These are phyloP conservation scores for Phaeophleospora eucalypticola DNA, from an alignment of 2,329 filamentous ascomycete species.

Conservation along the genomic window DNA sequence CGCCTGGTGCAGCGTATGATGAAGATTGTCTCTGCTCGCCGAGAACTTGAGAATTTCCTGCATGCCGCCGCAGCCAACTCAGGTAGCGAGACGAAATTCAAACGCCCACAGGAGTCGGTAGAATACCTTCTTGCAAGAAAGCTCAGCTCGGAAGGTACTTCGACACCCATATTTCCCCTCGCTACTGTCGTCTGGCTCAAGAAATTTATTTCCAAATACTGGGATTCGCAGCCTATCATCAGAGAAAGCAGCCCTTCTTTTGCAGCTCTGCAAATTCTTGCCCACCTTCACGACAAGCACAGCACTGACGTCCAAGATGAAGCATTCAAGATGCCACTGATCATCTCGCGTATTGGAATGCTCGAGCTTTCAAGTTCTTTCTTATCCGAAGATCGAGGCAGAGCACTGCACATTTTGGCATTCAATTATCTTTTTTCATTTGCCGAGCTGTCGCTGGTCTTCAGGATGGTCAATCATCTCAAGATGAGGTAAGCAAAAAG, in stretches of 20 bases:
- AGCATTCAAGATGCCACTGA: constrained; percentile 13
- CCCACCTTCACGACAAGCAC: neutral
- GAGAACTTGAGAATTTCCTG: neutral
- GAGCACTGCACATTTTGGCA: constrained; percentile 64
- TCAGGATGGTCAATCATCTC: constrained; percentile 82
- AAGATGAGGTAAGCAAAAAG: constrained; percentile 70
- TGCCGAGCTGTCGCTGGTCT: constrained; percentile 71
- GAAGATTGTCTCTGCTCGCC: constrained; percentile 1
- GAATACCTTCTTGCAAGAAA: neutral
- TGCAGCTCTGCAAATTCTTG: constrained; percentile 12
- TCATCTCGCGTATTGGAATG: constrained; percentile 1
- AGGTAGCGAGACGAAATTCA: neutral
- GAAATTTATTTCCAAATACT: constrained; percentile 13
- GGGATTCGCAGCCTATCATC: constrained; percentile 11
- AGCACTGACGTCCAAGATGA: neutral
- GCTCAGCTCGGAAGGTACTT: neutral
- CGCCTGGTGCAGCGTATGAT: constrained; percentile 10
- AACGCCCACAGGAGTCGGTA: neutral
- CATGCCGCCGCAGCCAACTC: neutral
- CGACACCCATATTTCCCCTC: neutral
- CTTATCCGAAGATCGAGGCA: constrained; percentile 3
- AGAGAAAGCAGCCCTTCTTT: constrained; percentile 1
- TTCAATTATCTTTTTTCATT: constrained; percentile 76
- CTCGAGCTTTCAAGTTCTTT: neutral
- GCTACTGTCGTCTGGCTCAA: constrained; percentile 18